A percentile compares a stretch with the other conserved stretches of the same genome.
Evolutionary conservation across 495 filamentous ascomycete genomes (phyloP).

Genomic region (Podospora pseudocomata): DNA sequence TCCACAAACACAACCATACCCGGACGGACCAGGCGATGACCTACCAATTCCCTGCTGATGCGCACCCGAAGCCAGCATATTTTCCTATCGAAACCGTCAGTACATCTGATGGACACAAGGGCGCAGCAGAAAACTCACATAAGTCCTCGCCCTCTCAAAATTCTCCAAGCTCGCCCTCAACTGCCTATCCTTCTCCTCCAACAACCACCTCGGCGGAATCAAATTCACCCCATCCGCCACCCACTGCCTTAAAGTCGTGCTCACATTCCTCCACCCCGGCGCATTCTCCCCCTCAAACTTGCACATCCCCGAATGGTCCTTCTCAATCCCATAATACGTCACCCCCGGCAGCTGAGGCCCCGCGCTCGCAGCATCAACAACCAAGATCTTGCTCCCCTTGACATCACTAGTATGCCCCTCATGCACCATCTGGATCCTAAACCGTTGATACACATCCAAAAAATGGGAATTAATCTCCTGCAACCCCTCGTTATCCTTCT

Average conservation of each 20-base stretch:
- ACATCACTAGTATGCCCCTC: conserved; percentile 66
- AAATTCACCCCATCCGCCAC: conserved; percentile 54
- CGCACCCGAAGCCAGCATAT: conserved; percentile 5
- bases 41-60: conserved; percentile 26
- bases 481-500: conserved; percentile 73
- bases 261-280: conserved; percentile 70
- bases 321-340: conserved; percentile 72
- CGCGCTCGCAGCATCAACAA: conserved; percentile 75
- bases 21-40: conserved; percentile 10
- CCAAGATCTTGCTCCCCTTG: conserved; percentile 53
- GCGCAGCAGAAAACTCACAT: conserved; percentile 30
- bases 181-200: conserved; percentile 56
- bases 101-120: not conserved
- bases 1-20: not conserved
- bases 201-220: conserved; percentile 59
- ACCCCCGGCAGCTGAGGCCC: conserved; percentile 71
- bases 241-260: conserved; percentile 68
- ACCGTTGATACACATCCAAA: conserved; percentile 65
- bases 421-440: conserved; percentile 65
- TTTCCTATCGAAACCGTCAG: conserved; percentile 14
- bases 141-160: conserved; percentile 40
- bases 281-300: conserved; percentile 72
- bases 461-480: conserved; percentile 79
- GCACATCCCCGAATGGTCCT: conserved; percentile 83
- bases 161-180: conserved; percentile 41